A percentile compares a stretch with the other conserved stretches of the same genome.
Evolutionary conservation across 495 filamentous ascomycete genomes (phyloP).

Genomic region (Penicillium turbatum): DNA sequence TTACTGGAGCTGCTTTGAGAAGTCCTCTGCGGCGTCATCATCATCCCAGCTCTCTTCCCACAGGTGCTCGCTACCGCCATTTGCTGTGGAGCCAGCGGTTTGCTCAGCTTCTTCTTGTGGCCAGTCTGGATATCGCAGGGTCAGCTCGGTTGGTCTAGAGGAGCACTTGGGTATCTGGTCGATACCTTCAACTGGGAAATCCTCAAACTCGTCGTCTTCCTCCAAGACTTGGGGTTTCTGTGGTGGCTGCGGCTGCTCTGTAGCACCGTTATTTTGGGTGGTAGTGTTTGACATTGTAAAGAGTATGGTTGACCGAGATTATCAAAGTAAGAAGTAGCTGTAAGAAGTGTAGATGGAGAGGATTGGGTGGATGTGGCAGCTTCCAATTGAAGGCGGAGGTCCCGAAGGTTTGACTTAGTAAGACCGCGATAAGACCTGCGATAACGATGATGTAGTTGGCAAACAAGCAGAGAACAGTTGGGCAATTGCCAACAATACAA

Average conservation of each 20-base stretch:
- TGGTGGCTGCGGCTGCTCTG: slow-evolving; percentile 43
- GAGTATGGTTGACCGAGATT: background rate
- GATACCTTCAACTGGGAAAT: slow-evolving; percentile 93
- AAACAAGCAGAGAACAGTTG: background rate
- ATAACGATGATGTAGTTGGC: slow-evolving; percentile 4
- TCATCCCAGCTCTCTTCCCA: slow-evolving; percentile 99
- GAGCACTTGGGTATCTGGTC: background rate
- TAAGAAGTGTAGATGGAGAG: background rate
- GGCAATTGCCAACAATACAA: background rate
- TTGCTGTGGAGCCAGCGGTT: slow-evolving; percentile 45
- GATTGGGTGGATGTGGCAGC: slow-evolving; percentile 1
- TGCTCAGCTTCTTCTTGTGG: slow-evolving; percentile 79
- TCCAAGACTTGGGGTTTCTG: slow-evolving; percentile 69
- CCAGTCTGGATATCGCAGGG: slow-evolving; percentile 62
- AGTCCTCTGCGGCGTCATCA: slow-evolving; percentile 95
- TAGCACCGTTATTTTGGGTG: slow-evolving; percentile 35
- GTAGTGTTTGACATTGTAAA: slow-evolving; percentile 43
- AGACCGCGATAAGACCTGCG: slow-evolving; percentile 9
- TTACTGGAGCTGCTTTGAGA: slow-evolving; percentile 91
- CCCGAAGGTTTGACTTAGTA: slow-evolving; percentile 13
- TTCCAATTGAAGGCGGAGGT: slow-evolving; percentile 13
- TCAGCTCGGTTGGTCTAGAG: background rate
- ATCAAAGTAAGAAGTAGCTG: background rate
- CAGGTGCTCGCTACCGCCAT: slow-evolving; percentile 65
- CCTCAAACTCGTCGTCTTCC: slow-evolving; percentile 98